These are phyloP conservation scores for Cordyceps fumosorosea DNA, from an alignment of 2,329 filamentous ascomycete species.

Conservation along the genomic window DNA sequence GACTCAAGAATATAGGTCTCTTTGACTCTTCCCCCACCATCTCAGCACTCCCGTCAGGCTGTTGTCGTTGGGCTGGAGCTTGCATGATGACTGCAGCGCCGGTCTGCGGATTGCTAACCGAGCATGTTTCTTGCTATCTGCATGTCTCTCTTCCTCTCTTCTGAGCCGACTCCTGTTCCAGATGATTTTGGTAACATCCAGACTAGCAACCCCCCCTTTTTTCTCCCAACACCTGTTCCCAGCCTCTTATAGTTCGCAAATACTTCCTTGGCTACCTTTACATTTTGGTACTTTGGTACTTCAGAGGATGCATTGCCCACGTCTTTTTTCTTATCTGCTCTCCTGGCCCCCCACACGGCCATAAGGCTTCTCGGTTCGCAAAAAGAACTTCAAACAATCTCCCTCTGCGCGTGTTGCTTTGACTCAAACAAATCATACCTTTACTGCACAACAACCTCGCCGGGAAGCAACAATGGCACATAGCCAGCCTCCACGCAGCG, in stretches of 20 bases:
- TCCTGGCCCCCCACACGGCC: neutral
- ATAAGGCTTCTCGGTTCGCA: neutral
- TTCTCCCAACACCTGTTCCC: neutral
- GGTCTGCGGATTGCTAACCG: neutral
- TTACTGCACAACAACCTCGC: neutral
- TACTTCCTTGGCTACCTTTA: neutral
- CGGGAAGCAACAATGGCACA: neutral
- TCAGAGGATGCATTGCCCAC: neutral
- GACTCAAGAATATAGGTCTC: too few relatives aligned
- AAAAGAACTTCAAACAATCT: neutral
- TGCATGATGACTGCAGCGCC: neutral
- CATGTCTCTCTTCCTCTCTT: neutral
- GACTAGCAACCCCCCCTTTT: neutral
- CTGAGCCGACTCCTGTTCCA: too few relatives aligned
- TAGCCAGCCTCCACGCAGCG: neutral
- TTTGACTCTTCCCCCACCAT: too few relatives aligned
- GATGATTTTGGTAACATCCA: too few relatives aligned
- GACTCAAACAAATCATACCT: neutral
- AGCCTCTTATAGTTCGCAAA: neutral
- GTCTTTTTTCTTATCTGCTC: neutral
- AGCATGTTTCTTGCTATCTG: neutral
- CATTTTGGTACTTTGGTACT: neutral
- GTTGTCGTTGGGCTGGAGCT: neutral
- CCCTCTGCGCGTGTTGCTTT: neutral
- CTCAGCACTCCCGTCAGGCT: neutral